Evolutionary conservation across 192 early-diverging fungal genomes (phyloP), one percentile per base, ranked within the genome.

Genomic region (Coemansia sp.): DNA sequence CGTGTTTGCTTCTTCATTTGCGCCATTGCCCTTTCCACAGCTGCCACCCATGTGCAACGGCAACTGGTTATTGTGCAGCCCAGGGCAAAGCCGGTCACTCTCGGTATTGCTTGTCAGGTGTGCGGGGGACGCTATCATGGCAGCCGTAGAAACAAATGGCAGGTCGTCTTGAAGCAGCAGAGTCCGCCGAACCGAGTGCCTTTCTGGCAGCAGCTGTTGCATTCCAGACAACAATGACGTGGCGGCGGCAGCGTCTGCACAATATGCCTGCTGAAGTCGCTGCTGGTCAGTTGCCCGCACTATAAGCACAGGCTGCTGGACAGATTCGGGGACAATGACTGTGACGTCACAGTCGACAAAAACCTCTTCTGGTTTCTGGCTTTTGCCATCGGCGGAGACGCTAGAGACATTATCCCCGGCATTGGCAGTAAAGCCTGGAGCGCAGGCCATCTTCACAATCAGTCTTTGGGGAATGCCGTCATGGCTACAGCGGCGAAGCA

Each of bases 321-420:
- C 67, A 43, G 71, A 54, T 53, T 82, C 80, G 43, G 80, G 80
- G 68, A 82, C 65, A 41, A 82, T 72, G n/a, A 82, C 69, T 12
- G 80, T 82, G 72, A 82, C 80, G 68, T 82, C 80, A 65, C 80
- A 82, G 34, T 65, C 72, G 32, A 82, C 15, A 41, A 71, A 74
- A 22, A 34, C 55, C 28, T 28, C 53, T 55, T 9, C 3, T 18
- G 8, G 55, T 15, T 48, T 48, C 45, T 48, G 45, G 45, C 45
- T 48, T 1, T 48, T 15, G 17, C 14, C 39, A 41, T 8, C 9
- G 1, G 5, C 39, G 39, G 22, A 28, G 22, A 8, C 39, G 39
- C 39, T 33, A 17, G 5, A 17, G 59, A 11, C 61, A 6, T 20
- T 36, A 37, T 28, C 7, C 5, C 11, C 36, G 38, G 5, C 8